Evolutionary conservation across 345 rosid species (phyloP), one percentile per base, ranked within the genome.

Genomic region (Eucalyptus camaldulensis): DNA sequence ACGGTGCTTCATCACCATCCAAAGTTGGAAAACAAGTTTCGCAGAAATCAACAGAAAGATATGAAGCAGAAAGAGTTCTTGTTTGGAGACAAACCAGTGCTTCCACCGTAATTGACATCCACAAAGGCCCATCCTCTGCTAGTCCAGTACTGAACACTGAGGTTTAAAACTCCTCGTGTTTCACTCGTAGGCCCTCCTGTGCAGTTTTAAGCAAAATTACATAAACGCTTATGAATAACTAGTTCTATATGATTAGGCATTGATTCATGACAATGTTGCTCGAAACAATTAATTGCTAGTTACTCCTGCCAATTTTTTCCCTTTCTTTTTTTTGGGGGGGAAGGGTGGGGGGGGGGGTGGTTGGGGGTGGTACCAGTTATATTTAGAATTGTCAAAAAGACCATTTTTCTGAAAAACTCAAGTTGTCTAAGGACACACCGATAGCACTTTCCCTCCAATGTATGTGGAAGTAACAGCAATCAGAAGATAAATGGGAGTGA

Each of bases 71-170:
- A 86, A 40, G 45, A 19, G 17, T 29, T 16, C 17, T 81, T 17
- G 80, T 80, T 47, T 31, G 53, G 54, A 80, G 87, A 95, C 97
- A 89, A 91, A 98, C 99, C 99, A 87, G 99, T 96, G 97, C 99
- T 98, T 94, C 99, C 99, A 89, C 99, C 99, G 86, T 97, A 98
- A 89, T 97, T 98, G 86, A 98, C 99, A 92, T 97, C 99, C 90
- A 95, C 99, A 90, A 94, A 91, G 67, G 99, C 99, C 99, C 99
- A 98, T 87, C 99, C 99, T 86, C 99, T 93, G 92, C 97, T 98
- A 31, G 99, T 98, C 98, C 98, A 98, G 92, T 94, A 98, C 91
- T 98, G 99, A 92, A 95, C 90, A 89, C 95, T 95, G 86, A 94
- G 91, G 91, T 95, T 94, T 91, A 97, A 91, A 53, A 91, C 93